A percentile compares a stretch with the other conserved stretches of the same genome.
phyloP scores from a whole-genome alignment of 148 eudicot genomes.

The Diospyros kaki region DNA sequence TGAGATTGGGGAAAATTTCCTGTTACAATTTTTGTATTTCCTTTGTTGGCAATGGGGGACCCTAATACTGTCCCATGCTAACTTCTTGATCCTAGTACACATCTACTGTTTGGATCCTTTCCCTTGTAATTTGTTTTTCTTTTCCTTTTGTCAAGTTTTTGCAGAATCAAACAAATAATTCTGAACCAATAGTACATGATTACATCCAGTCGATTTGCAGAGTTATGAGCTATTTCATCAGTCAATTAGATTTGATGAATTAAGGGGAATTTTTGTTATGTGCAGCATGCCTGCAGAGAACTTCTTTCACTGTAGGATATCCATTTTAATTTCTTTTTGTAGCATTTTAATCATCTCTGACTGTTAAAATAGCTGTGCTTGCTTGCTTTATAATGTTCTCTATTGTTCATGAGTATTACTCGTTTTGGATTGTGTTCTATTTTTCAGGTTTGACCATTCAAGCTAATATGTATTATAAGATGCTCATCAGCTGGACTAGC shows the following conservation, averaged over 20 bases:
- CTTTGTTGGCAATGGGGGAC: too few species aligned
- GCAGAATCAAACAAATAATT: neutral
- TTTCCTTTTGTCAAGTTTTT: neutral
- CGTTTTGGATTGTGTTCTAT: constrained; percentile 6
- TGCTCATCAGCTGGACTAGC: constrained; percentile 97
- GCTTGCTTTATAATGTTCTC: neutral
- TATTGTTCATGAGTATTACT: neutral
- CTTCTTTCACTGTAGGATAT: neutral
- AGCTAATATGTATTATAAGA: constrained; percentile 87
- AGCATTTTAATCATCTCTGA: neutral
- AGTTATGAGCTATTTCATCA: neutral
- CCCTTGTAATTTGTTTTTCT: neutral
- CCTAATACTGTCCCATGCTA: too few species aligned
- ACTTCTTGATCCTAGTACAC: too few species aligned
- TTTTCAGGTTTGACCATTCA: constrained; percentile 84
- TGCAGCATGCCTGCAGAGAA: neutral
- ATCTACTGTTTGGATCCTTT: neutral
- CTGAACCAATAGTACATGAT: neutral
- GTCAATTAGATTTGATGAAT: neutral
- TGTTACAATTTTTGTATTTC: too few species aligned
- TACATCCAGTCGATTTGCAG: neutral
- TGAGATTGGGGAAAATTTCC: too few species aligned
- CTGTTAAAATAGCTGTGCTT: neutral
- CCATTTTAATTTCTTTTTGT: neutral
- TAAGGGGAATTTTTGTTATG: too few species aligned